phyloP scores from a whole-genome alignment of 257 asterid genomes.

The Solanum paucissectum region DNA sequence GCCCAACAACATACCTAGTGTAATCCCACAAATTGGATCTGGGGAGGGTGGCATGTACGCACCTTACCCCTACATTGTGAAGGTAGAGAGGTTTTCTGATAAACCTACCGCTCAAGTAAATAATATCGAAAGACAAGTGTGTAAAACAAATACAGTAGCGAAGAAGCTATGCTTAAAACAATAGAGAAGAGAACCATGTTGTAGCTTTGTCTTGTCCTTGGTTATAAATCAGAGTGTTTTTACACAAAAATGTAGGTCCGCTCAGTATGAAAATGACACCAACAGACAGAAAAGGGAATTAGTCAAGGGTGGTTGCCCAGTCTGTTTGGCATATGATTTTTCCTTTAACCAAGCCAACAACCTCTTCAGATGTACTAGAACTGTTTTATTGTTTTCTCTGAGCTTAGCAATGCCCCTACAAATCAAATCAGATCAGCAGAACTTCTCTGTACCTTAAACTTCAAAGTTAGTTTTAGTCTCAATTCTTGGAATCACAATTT shows the following conservation, averaged over 20 bases:
- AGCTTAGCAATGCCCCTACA: not conserved
- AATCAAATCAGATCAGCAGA: not conserved
- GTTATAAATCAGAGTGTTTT: not conserved
- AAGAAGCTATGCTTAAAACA: not conserved
- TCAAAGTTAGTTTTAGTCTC: not conserved
- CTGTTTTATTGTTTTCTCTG: not conserved
- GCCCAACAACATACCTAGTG: not conserved
- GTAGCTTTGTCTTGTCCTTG: not conserved
- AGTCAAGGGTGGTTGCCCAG: not conserved
- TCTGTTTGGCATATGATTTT: not conserved
- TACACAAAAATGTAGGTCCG: not conserved
- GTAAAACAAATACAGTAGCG: not conserved
- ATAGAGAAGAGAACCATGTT: not conserved
- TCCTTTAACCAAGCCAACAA: not conserved
- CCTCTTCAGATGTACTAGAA: not conserved
- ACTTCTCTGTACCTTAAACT: not conserved
- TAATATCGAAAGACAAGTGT: not conserved
- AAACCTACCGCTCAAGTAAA: not conserved
- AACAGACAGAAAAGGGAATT: not conserved
- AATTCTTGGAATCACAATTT: not conserved
- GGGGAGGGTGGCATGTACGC: not conserved
- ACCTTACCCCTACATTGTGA: not conserved
- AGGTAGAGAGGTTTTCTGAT: not conserved
- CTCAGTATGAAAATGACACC: not conserved
- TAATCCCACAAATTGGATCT: not conserved